Percentiles rank a stretch among this genome's conserved stretches.
Evolutionary conservation across 805 yeast genomes (phyloP).

Genomic region (Saccharomycopsis javanensis): DNA sequence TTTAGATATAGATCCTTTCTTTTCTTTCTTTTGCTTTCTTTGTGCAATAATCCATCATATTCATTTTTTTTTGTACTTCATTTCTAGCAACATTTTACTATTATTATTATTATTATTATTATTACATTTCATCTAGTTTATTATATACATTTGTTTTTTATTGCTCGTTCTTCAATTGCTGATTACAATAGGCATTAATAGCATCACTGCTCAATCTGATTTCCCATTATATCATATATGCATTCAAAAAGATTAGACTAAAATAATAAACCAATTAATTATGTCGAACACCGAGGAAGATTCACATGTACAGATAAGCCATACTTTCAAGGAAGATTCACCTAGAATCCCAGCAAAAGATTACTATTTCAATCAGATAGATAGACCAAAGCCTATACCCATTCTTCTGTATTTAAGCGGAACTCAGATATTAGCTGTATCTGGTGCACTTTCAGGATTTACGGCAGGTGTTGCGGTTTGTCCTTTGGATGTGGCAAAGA

Average conservation of each 20-base stretch:
- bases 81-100: too few relatives aligned
- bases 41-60: too few relatives aligned
- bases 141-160: too few relatives aligned
- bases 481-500: constrained; percentile 92
- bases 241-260: background rate
- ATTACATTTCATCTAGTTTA: too few relatives aligned
- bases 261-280: background rate
- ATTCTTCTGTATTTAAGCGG: constrained; percentile 26
- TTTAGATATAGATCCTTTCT: too few relatives aligned
- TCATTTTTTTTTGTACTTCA: too few relatives aligned
- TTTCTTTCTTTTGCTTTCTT: too few relatives aligned
- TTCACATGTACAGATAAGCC: background rate
- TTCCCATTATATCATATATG: background rate
- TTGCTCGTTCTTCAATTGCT: background rate
- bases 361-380: background rate
- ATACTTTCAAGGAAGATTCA: background rate
- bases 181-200: too few relatives aligned
- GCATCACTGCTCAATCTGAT: background rate
- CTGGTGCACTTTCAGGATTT: constrained; percentile 94
- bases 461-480: constrained; percentile 84
- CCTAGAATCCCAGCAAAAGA: background rate
- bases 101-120: too few relatives aligned
- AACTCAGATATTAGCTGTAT: constrained; percentile 58
- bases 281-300: background rate
- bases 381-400: constrained; percentile 10